Evolutionary conservation across 2,329 filamentous ascomycete genomes (phyloP).

Genomic region (Trichoderma atroviride): DNA sequence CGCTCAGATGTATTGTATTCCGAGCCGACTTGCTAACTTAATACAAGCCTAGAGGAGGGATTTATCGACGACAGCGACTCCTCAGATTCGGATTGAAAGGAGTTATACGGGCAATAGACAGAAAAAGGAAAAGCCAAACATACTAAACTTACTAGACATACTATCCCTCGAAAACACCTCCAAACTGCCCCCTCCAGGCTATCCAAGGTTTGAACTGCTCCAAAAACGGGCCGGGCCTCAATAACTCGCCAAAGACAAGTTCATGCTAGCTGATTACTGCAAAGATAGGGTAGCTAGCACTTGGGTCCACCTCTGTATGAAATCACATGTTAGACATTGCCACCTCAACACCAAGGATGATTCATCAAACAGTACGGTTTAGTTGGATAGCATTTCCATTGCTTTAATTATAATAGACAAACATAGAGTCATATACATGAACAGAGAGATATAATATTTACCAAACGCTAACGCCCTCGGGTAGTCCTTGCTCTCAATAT

Average conservation of each 20-base stretch:
- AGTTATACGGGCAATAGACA: not conserved
- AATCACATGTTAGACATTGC: not conserved
- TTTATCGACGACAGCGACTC: constrained; percentile 50
- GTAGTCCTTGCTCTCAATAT: not conserved
- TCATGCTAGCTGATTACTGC: not conserved
- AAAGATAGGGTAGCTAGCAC: not conserved
- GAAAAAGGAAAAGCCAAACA: not conserved
- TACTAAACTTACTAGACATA: no score
- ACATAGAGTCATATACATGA: not conserved
- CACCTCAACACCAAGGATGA: not conserved
- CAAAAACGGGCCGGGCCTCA: not conserved
- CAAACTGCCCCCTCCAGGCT: not conserved
- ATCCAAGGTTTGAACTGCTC: not conserved
- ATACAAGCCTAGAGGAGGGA: constrained; percentile 44
- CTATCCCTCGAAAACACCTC: not conserved
- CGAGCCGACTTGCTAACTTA: not conserved
- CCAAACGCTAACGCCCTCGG: not conserved
- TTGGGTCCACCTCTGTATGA: not conserved
- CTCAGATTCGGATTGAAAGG: constrained; percentile 39
- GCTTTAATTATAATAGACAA: not conserved
- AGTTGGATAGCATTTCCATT: not conserved
- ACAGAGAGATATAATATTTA: not conserved
- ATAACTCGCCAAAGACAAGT: not conserved
- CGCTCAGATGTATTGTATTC: not conserved
- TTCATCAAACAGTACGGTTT: not conserved